Evolutionary conservation across 78 protist species (phyloP), one percentile per base, ranked within the genome.

Genomic region (Polysphondylium violaceum): DNA sequence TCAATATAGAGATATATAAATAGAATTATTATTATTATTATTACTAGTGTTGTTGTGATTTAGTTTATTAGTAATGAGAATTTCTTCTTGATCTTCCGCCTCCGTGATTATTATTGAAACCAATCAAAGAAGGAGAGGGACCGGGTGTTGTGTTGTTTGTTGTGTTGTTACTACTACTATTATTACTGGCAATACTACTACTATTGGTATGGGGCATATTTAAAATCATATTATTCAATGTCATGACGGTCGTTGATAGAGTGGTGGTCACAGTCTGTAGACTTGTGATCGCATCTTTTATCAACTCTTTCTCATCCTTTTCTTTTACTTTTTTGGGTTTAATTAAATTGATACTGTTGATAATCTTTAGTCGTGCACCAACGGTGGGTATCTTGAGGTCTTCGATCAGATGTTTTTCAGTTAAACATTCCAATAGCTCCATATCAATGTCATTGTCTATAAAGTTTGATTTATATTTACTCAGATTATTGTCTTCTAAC

Each of bases 331-430:
- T 29, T 55, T 55, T 19, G 1, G 9, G 27, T 6, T 12, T 17
- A 23, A 19, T n/a, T 55, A 55, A 6, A 55, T 67, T 29, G 12
- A 79, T 79, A 27, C 53, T 21, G 40, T 86, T 86, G 33, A 86
- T 40, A 29, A 86, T 86, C 36, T 71, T 86, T 74, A 86, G 14
- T 64, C 92, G 43, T 11, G 92, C 77, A n/a, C 92, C 92, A 1
- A 86, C n/a, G 33, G 92, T 86, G 8, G 92, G 69, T 14, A 86
- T 86, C 7, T 56, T 33, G 12, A 86, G 19, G 40, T 79, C 88
- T 31, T 75, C 72, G 4, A 63, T 51, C 43, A 86, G 27, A 53
- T 86, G 92, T 25, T 71, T 43, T 71, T 86, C 92, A 14, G 92
- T 86, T 11, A 86, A 43, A 33, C 25, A 86, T 1, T 55, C 77